These are phyloP conservation scores for Aleurites moluccanus DNA, from an alignment of 441 rosid species.

Conservation along the genomic window DNA sequence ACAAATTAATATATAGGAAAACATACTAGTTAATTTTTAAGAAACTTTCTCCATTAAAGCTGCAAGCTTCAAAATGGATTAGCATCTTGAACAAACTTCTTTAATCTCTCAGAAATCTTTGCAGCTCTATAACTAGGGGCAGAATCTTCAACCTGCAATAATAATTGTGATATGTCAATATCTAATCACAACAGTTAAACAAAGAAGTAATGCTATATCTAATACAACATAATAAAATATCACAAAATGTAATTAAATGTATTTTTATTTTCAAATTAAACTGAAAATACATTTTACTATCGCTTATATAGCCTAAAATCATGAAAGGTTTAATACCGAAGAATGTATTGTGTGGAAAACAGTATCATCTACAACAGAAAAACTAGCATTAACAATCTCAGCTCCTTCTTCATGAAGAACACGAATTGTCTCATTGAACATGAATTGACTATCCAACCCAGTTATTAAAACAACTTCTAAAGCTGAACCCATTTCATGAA, in stretches of 20 bases:
- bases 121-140: constrained; percentile 29
- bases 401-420: constrained; percentile 62
- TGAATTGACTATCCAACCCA: constrained; percentile 43
- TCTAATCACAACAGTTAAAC: background rate
- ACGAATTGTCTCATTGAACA: constrained; percentile 52
- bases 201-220: too few relatives aligned
- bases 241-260: too few relatives aligned
- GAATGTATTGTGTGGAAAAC: constrained; percentile 61
- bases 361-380: constrained; percentile 44
- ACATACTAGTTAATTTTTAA: too few relatives aligned
- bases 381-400: constrained; percentile 60
- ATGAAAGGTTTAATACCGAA: constrained; percentile 33
- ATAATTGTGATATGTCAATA: background rate
- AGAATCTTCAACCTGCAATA: constrained; percentile 45
- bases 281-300: too few relatives aligned
- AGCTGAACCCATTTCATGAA: constrained; percentile 52
- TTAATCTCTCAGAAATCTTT: constrained; percentile 48
- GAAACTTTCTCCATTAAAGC: background rate
- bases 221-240: background rate
- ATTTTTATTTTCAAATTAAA: too few relatives aligned
- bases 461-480: constrained; percentile 57
- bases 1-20: too few relatives aligned
- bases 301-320: too few relatives aligned
- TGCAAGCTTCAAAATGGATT: background rate
- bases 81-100: constrained; percentile 37